Evolutionary conservation across 192 early-diverging fungal genomes (phyloP).

Genomic region (Coemansia sp.): DNA sequence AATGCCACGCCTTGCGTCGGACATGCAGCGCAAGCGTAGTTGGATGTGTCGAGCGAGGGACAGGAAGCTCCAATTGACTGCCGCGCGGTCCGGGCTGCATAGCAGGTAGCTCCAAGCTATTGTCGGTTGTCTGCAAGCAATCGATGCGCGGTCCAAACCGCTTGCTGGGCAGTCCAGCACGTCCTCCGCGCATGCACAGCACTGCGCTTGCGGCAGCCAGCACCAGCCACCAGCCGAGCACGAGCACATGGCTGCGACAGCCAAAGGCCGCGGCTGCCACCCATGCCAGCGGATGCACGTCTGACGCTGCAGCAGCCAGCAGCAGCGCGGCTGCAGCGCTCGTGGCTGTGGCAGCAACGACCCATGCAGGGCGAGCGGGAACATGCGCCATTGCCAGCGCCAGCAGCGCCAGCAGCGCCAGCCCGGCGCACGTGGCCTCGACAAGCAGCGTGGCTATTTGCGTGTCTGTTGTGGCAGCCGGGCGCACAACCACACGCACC

Average conservation of each 20-base stretch:
- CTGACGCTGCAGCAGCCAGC: neutral
- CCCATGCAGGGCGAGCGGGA: neutral
- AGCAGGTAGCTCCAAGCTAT: no score
- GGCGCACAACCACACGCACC: neutral
- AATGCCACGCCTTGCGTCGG: slow-evolving; percentile 85
- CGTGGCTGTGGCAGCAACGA: neutral
- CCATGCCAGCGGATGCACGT: neutral
- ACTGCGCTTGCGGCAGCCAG: slow-evolving; percentile 15
- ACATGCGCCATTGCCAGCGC: slow-evolving; percentile 1
- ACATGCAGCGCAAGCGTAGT: slow-evolving; percentile 58
- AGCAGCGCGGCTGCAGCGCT: neutral
- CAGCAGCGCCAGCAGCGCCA: slow-evolving; percentile 17
- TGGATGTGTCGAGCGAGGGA: no score
- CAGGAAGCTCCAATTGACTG: neutral
- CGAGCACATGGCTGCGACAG: neutral
- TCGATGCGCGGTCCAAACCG: neutral
- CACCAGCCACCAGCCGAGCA: slow-evolving; percentile 29
- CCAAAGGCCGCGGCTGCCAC: neutral
- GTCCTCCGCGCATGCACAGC: neutral
- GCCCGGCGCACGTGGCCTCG: slow-evolving; percentile 15
- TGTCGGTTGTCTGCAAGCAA: neutral
- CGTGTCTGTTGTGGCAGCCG: neutral
- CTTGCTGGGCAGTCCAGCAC: neutral
- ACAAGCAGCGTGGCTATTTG: slow-evolving; percentile 14
- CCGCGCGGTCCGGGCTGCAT: neutral